Base-by-base conservation (phyloP, 805 yeast species). In the Candida morakotiae region DNA sequence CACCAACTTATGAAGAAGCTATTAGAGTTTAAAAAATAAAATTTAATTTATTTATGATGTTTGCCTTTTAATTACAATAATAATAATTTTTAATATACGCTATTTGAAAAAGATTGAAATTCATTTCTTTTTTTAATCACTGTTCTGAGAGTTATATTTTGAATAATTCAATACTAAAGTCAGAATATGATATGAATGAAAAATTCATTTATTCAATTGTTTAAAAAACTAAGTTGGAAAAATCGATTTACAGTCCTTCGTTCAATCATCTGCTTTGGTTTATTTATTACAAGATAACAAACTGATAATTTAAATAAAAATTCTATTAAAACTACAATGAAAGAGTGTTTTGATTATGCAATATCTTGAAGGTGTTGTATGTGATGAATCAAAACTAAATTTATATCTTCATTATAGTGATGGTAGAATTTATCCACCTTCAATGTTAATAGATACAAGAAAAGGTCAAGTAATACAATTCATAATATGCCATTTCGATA, bases 1-100 rank as follows among this genome's bases (percentile, higher is more conserved):
- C 93, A 35, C 93, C 93, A 3, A 75, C 75, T 34, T 83, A 76
- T 54, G 81, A 76, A 49, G 73, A 67, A 47, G 67, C 69, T 25
- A 52, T 71, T 41, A 67, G 58, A 42, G 53, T 60, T 24, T 69
- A 54, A 18, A 26, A 10, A 20, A 20, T 20, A 20, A 6, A 6
- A 20, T 20, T 20, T 20, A 9, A 20, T 20, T 20, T 20, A 20
- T n/a, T n/a, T n/a, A n/a, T n/a, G n/a, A n/a, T n/a, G n/a, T n/a
- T n/a, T n/a, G n/a, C n/a, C n/a, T n/a, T n/a, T n/a, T n/a, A n/a
- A n/a, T n/a, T n/a, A n/a, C n/a, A n/a, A n/a, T n/a, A n/a, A n/a
- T n/a, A n/a, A n/a, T n/a, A n/a, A n/a, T n/a, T n/a, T n/a, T n/a
- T n/a, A n/a, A n/a, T n/a, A n/a, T n/a, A n/a, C n/a, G n/a, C n/a